These are phyloP conservation scores for Penicillium expansum DNA, from an alignment of 2,329 filamentous ascomycete genomes.

Conservation along the genomic window DNA sequence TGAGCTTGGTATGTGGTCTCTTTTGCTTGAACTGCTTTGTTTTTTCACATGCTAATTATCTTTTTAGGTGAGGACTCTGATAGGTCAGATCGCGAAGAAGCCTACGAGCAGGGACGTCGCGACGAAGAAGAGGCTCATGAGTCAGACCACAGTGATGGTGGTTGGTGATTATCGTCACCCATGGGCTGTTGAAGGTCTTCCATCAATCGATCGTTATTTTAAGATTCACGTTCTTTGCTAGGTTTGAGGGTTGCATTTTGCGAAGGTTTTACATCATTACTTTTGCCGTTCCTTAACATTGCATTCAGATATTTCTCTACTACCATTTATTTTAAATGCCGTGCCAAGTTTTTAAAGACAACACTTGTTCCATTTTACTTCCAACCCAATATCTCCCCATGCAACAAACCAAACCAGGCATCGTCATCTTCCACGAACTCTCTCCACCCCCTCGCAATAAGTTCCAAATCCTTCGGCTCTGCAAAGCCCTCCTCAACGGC, in stretches of 20 bases:
- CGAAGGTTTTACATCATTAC: background rate
- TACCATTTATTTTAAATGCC: background rate
- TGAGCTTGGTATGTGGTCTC: slow-evolving; percentile 51
- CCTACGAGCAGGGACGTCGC: slow-evolving; percentile 21
- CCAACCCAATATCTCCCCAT: slow-evolving; percentile 41
- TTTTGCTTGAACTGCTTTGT: background rate
- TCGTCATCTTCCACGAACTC: slow-evolving; percentile 34
- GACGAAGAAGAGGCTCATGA: slow-evolving; percentile 11
- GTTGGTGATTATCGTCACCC: background rate
- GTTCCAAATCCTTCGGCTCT: slow-evolving; percentile 31
- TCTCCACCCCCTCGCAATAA: slow-evolving; percentile 35
- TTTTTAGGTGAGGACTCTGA: slow-evolving; percentile 14
- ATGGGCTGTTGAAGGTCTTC: background rate
- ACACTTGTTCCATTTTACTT: slow-evolving; percentile 18
- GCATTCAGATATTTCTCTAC: background rate
- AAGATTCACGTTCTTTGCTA: background rate
- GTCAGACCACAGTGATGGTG: slow-evolving; percentile 7
- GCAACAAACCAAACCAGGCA: slow-evolving; percentile 38
- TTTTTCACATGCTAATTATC: background rate
- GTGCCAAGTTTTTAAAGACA: background rate
- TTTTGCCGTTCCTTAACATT: background rate
- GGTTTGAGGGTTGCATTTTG: background rate
- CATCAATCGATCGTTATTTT: background rate
- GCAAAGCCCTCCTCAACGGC: slow-evolving; percentile 33
- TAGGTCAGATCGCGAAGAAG: slow-evolving; percentile 16